phyloP scores from a whole-genome alignment of 2,329 filamentous ascomycete species.

The Talaromyces sp. region DNA sequence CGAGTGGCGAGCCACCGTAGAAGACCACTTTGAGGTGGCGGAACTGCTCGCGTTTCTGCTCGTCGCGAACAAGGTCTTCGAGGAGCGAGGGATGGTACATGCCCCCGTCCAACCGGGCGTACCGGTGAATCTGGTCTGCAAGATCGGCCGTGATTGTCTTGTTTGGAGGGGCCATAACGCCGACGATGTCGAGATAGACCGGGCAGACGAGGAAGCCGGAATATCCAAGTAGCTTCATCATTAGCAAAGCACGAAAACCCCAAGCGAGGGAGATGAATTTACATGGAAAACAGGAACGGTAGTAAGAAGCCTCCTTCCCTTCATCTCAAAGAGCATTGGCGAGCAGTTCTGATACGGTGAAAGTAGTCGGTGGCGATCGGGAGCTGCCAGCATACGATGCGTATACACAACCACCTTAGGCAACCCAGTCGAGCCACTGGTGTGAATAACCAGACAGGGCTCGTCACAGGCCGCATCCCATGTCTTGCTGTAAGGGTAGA shows the following conservation, averaged over 20 bases:
- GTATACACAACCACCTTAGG: conserved; percentile 20
- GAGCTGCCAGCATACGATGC: conserved; percentile 16
- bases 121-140: conserved; percentile 15
- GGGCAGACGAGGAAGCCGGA: conserved; percentile 15
- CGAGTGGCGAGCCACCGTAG: conserved; percentile 21
- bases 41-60: conserved; percentile 13
- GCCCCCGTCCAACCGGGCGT: conserved; percentile 13
- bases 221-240: conserved; percentile 16
- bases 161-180: conserved; percentile 15
- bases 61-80: conserved; percentile 15
- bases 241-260: not conserved
- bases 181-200: conserved; percentile 11
- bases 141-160: conserved; percentile 8
- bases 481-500: conserved; percentile 16
- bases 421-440: conserved; percentile 23
- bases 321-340: conserved; percentile 10
- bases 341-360: conserved; percentile 8
- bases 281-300: conserved; percentile 20
- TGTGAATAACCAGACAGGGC: conserved; percentile 24
- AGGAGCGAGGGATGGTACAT: conserved; percentile 18
- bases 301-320: conserved; percentile 14
- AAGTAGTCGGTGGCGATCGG: conserved; percentile 3
- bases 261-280: not conserved
- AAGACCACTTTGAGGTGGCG: conserved; percentile 13
- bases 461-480: conserved; percentile 22